Percentiles rank a stretch among this genome's conserved stretches.
These are phyloP conservation scores for Solanum hybrid DNA, from an alignment of 305 asterid genomes.

Conservation along the genomic window DNA sequence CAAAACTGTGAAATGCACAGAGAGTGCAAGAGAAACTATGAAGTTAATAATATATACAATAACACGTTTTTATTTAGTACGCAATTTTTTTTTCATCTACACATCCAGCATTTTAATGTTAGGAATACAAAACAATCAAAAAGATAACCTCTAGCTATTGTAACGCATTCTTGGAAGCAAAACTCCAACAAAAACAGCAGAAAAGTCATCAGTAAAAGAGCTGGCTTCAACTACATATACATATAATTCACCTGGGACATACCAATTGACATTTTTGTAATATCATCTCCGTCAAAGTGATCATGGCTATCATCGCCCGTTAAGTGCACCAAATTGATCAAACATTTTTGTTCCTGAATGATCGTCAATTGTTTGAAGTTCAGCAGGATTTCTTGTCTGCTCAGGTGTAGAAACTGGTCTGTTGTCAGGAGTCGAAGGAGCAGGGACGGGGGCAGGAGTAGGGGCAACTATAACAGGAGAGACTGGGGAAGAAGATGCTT, in stretches of 20 bases:
- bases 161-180: background rate
- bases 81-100: background rate
- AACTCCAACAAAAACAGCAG: background rate
- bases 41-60: background rate
- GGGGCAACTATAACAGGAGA: conserved; percentile 17
- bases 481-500: conserved; percentile 1
- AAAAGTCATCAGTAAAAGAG: background rate
- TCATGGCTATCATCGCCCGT: conserved; percentile 37
- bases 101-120: background rate
- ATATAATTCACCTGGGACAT: background rate
- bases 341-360: conserved; percentile 84
- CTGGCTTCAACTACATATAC: conserved; percentile 1
- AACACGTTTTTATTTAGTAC: background rate
- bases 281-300: background rate
- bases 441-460: background rate
- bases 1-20: background rate
- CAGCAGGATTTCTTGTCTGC: conserved; percentile 21
- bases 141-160: background rate
- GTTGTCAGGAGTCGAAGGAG: conserved; percentile 14
- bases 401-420: conserved; percentile 20
- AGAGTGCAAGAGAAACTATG: background rate
- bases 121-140: background rate
- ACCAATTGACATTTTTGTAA: background rate
- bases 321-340: conserved; percentile 58
- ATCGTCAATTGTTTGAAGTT: conserved; percentile 40